Base-by-base conservation (phyloP, 2,329 filamentous ascomycete species). In the Aspergillus intermedius region DNA sequence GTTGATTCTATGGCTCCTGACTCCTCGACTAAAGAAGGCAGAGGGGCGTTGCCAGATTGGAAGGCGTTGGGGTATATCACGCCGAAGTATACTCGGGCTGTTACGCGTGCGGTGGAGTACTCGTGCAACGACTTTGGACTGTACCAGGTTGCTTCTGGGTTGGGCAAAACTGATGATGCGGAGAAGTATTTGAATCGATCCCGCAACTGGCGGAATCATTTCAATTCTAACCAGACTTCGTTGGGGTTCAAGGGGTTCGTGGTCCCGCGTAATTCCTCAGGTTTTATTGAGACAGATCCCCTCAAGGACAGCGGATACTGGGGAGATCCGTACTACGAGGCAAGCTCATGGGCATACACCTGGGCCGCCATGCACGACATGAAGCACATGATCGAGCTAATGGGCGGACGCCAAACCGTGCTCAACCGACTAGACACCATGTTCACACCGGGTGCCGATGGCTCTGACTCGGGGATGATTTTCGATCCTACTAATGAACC, bases 31-130 rank as follows among this genome's bases (percentile, higher is more conserved):
- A 82, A 83, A 55, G 79, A 88, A 62, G 85, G 85, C 0, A 74
- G 85, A 32, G 80, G 85, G 5, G 85, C 84, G 0, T 69, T 88
- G 5, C 79, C 82, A 0, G 84, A 87, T 66, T 89, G 85, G 85
- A 66, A 82, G 1, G 54, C 73, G 13, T 74, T 77, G 43, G 82
- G 83, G 2, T 88, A 79, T 62, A 85, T 88, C 54, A 86, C 84
- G 1, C 78, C 80, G 0, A 72, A 62, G 3, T 86, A 76, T 54
- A 75, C 72, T 1, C 76, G 85, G 13, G 82, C 82, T 0, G 81
- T 85, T 2, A 83, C 77, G 23, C 73, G 83, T 5, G 81, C 83
- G 0, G 77, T 87, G 0, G 84, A 87, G 61, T 88, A 87, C 59
- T 74, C 82, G 0, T 75, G 76, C 40, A 87, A 88, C 59, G 85